Base-by-base conservation (phyloP, 2,329 filamentous ascomycete species). In the Aspergillus hiratsukae region DNA sequence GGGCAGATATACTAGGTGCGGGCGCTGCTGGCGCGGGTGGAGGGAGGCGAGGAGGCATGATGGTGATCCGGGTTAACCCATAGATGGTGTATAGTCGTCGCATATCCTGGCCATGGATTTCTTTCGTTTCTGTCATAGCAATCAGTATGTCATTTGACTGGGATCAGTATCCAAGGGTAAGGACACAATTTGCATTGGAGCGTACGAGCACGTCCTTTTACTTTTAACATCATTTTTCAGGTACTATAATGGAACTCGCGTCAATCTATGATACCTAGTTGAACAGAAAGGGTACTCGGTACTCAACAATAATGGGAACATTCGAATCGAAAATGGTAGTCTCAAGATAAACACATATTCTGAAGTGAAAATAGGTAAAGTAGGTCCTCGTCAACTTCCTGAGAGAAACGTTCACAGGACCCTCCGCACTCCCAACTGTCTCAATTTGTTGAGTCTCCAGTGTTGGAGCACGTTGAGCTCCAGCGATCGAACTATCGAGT, bases 41-140 rank as follows among this genome's bases (percentile, higher is more conserved):
- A n/a, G 60, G 59, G 52, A 62, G 60, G 31, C 57, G 60, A 43
- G 69, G 66, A 37, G 66, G 64, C 2, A 73, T 73, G 61, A 67
- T 72, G 55, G 69, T 74, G 27, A 56, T 75, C 52, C 65, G 63
- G 14, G 66, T 69, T 28, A 71, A 71, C 59, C 57, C 37, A 57
- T 58, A 25, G 46, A 61, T 52, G 57, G 55, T 49, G 55, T 48
- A 25, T 35, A 35, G 29, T 54, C 48, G 35, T 41, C 56, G 21
- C 43, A n/a, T 48, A 37, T 48, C 49, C 19, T n/a, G 2, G 10
- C 52, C 43, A 17, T 17, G n/a, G 28, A 40, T 11, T 53, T n/a
- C n/a, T n/a, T 58, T 27, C 28, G 21, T 35, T 48, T 23, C 28
- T 45, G 17, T 48, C 21, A 40, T 43, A 43, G 19, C 28, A 21